phyloP scores from a whole-genome alignment of 257 asterid genomes.

The Rauvolfia tetraphylla region DNA sequence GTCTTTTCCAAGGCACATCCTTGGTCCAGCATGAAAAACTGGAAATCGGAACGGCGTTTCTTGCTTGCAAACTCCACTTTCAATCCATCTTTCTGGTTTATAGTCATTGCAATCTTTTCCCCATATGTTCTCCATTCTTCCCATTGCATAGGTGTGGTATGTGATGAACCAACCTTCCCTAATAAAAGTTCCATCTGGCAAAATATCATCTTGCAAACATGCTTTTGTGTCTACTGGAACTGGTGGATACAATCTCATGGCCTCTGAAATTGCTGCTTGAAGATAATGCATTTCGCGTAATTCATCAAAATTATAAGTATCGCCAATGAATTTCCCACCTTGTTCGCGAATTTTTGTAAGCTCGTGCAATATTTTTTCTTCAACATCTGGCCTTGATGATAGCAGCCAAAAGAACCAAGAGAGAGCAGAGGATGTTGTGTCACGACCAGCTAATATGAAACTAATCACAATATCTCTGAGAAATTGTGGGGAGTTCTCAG shows the following conservation, averaged over 20 bases:
- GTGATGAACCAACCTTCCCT: conserved; percentile 62
- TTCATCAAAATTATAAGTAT: conserved; percentile 49
- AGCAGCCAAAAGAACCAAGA: conserved; percentile 86
- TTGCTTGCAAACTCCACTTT: conserved; percentile 56
- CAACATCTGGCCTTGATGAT: conserved; percentile 45
- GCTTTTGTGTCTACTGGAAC: conserved; percentile 66
- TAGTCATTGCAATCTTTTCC: conserved; percentile 72
- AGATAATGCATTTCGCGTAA: conserved; percentile 83
- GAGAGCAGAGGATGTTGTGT: conserved; percentile 83
- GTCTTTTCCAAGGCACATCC: conserved; percentile 86
- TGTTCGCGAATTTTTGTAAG: conserved; percentile 26
- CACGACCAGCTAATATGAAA: conserved; percentile 87
- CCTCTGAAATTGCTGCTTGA: conserved; percentile 74
- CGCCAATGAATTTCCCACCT: conserved; percentile 33
- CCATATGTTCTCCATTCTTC: conserved; percentile 82
- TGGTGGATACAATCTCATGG: conserved; percentile 87
- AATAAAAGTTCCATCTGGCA: conserved; percentile 82
- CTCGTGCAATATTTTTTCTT: conserved; percentile 49
- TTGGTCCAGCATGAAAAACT: conserved; percentile 81
- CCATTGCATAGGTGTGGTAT: conserved; percentile 70
- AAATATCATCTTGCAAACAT: conserved; percentile 48
- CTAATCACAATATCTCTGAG: conserved; percentile 81
- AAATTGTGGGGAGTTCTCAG: conserved; percentile 46
- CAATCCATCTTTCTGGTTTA: conserved; percentile 91
- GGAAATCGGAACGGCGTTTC: conserved; percentile 68